A percentile compares a stretch with the other conserved stretches of the same genome.
Evolutionary conservation across 208 protist genomes (phyloP).

Genomic region (Wallacemonas collosoma): DNA sequence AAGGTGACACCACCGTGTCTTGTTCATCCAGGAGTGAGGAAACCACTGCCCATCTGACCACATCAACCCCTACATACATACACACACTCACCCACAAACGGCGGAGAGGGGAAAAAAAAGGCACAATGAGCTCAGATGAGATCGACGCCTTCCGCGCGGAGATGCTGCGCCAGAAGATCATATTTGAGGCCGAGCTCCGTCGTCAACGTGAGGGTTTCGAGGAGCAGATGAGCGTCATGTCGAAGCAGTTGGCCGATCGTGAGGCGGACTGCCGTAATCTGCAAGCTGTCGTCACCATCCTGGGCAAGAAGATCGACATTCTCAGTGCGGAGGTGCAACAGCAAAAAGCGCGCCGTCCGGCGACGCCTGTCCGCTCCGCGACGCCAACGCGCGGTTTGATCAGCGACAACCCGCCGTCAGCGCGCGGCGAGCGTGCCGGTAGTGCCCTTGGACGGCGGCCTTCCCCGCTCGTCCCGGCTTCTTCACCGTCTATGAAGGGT

Average conservation of each 20-base stretch:
- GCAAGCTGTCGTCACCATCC: conserved; percentile 88
- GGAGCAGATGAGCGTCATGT: conserved; percentile 49
- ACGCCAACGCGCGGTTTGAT: conserved; percentile 38
- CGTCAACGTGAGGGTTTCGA: conserved; percentile 83
- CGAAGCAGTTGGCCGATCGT: conserved; percentile 78
- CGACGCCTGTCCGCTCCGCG: conserved; percentile 41
- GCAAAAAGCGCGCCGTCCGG: conserved; percentile 12
- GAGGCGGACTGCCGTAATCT: conserved; percentile 90
- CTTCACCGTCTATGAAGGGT: background rate
- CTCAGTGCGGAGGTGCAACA: conserved; percentile 39
- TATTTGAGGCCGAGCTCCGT: conserved; percentile 86
- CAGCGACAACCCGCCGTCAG: background rate
- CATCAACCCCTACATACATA: background rate
- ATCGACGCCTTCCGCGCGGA: conserved; percentile 83
- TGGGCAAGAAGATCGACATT: conserved; percentile 83
- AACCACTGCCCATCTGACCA: background rate
- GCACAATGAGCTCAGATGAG: conserved; percentile 56
- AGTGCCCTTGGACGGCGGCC: conserved; percentile 30
- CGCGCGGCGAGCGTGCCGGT: conserved; percentile 16
- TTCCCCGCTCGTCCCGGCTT: conserved; percentile 31
- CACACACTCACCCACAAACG: conserved; percentile 7
- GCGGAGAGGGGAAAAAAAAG: background rate
- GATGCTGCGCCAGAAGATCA: conserved; percentile 88
- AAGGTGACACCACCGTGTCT: too few relatives aligned
- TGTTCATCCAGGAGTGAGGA: too few relatives aligned